Evolutionary conservation across 164 flowering plant genomes (phyloP), one percentile per base, ranked within the genome.

Genomic region (Annona cherimola): DNA sequence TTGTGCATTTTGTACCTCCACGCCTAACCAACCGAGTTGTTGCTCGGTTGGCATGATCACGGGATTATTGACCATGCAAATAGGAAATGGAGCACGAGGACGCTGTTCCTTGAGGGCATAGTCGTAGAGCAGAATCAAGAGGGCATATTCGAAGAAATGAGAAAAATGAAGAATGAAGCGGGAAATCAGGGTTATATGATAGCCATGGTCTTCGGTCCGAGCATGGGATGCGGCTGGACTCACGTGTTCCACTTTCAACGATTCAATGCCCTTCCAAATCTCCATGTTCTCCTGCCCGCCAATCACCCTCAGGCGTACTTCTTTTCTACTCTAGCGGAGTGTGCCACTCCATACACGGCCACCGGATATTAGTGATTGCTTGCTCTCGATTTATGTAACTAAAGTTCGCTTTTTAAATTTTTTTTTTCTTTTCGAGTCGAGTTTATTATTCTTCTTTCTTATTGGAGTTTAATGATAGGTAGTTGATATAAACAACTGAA

Each of bases 191-290:
- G n/a, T 64, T 8, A 8, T 40, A 2, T 14, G 35, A 26, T 26
- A 26, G 35, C 0, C 35, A 26, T 26, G 41, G 67, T 41, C 67
- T 42, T 41, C 41, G 40, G 11, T 6, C 1, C 12, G 45, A 42
- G 67, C 67, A 64, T 64, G 67, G n/a, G 67, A 64, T 64, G 67
- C 67, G 67, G 67, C 45, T 64, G 16, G 40, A 3, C 45, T 64
- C 67, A 64, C 67, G 42, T 64, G 67, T 40, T 64, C 12, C 40
- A 64, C 43, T 35, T 40, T 4, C 67, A 64, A 64, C 43, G 40
- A 9, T 40, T 44, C 45, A 64, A 63, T 7, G 42, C 44, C 67
- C 64, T 19, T 61, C 19, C 19, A 61, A 26, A 26, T 26, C 35
- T 26, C 35, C 35, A 26, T 26, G 35, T 26, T 26, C 35, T 26